A percentile compares a stretch with the other conserved stretches of the same genome.
These are phyloP conservation scores for Penicillium taxi DNA, from an alignment of 495 filamentous ascomycete species.

Conservation along the genomic window DNA sequence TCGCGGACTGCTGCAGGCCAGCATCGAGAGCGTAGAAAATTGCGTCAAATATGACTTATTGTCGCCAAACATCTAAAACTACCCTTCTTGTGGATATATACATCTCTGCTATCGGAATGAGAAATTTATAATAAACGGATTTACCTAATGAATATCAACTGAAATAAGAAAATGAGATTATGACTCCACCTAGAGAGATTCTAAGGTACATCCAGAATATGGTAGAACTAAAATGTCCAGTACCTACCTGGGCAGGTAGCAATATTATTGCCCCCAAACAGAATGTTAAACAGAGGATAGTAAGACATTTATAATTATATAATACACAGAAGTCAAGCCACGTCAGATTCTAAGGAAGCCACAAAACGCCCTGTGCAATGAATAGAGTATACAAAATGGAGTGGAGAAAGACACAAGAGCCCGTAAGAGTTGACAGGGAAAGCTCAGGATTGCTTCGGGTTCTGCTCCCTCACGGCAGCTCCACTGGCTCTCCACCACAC, in stretches of 20 bases:
- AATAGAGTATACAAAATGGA: slow-evolving; percentile 21
- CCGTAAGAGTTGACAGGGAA: background rate
- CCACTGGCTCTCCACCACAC: slow-evolving; percentile 89
- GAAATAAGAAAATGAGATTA: too few species aligned
- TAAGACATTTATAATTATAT: slow-evolving; percentile 5
- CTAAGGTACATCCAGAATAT: too few species aligned
- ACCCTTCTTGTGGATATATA: slow-evolving; percentile 4
- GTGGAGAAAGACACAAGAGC: slow-evolving; percentile 18
- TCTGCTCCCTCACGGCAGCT: slow-evolving; percentile 41
- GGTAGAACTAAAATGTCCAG: too few species aligned
- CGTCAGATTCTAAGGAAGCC: slow-evolving; percentile 5
- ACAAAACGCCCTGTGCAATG: slow-evolving; percentile 24
- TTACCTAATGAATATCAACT: too few species aligned
- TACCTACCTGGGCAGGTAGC: too few species aligned
- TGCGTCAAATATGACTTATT: slow-evolving; percentile 79
- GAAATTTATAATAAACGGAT: too few species aligned
- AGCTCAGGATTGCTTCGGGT: slow-evolving; percentile 16
- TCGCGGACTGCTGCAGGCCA: slow-evolving; percentile 76
- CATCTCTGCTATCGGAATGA: too few species aligned
- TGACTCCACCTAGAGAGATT: too few species aligned
- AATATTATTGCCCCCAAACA: too few species aligned
- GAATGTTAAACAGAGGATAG: too few species aligned
- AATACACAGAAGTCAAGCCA: slow-evolving; percentile 10
- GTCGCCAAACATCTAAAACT: slow-evolving; percentile 64
- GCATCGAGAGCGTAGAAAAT: slow-evolving; percentile 76